Evolutionary conservation across 2,329 filamentous ascomycete genomes (phyloP).

Genomic region (Amylocarpus encephaloides): DNA sequence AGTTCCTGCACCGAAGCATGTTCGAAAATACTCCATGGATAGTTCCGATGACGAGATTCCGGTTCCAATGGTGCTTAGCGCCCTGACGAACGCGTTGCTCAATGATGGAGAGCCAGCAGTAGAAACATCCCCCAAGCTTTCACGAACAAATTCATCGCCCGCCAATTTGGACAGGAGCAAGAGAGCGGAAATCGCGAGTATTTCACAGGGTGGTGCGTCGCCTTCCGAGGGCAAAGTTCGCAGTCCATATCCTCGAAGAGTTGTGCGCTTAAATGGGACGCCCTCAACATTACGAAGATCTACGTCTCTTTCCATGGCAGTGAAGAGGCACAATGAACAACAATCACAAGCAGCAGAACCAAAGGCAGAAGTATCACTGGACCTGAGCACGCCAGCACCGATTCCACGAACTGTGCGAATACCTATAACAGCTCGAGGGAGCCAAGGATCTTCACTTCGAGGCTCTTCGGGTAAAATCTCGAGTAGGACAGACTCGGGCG

Average conservation of each 20-base stretch:
- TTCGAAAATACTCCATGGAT: conserved; percentile 53
- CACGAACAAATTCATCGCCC: conserved; percentile 17
- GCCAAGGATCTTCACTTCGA: conserved; percentile 19
- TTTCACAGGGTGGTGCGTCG: conserved; percentile 9
- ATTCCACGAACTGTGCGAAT: conserved; percentile 27
- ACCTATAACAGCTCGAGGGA: conserved; percentile 23
- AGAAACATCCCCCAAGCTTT: conserved; percentile 17
- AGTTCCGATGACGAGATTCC: conserved; percentile 94
- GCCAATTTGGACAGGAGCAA: conserved; percentile 10
- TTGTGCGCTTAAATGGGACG: conserved; percentile 31
- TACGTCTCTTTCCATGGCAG: conserved; percentile 25
- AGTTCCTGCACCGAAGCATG: conserved; percentile 19
- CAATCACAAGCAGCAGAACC: conserved; percentile 5
- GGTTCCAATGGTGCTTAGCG: conserved; percentile 76
- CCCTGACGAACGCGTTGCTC: conserved; percentile 80
- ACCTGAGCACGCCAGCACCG: conserved; percentile 30
- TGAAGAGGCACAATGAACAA: conserved; percentile 21
- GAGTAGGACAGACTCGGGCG: conserved; percentile 20
- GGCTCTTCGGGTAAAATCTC: conserved; percentile 27
- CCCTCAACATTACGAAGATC: conserved; percentile 26
- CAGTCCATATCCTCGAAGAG: conserved; percentile 26
- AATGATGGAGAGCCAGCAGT: conserved; percentile 45
- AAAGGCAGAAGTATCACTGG: conserved; percentile 25
- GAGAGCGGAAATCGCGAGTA: conserved; percentile 16
- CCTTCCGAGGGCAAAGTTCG: conserved; percentile 15